phyloP scores from a whole-genome alignment of 2,329 filamentous ascomycete species.

The Monosporascus sp. region DNA sequence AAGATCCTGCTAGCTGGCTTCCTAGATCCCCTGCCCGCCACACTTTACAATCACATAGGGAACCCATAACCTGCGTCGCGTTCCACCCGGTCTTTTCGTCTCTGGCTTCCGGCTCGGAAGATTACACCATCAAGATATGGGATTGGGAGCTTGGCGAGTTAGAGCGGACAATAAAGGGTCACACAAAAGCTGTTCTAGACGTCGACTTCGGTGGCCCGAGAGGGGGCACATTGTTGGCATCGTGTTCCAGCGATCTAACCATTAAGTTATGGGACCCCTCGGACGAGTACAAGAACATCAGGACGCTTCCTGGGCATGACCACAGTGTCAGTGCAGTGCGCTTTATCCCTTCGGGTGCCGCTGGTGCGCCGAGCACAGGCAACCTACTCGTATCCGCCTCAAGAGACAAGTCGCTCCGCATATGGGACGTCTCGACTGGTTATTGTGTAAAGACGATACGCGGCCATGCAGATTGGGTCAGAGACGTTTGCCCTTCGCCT shows the following conservation, averaged over 20 bases:
- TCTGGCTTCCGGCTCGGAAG: constrained; percentile 84
- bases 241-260: constrained; percentile 81
- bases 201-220: constrained; percentile 85
- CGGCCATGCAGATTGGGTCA: constrained; percentile 87
- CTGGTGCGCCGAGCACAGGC: constrained; percentile 70
- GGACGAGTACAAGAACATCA: constrained; percentile 92
- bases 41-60: constrained; percentile 75
- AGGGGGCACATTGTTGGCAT: constrained; percentile 72
- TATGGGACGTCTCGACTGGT: constrained; percentile 92
- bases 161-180: constrained; percentile 84
- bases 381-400: constrained; percentile 84
- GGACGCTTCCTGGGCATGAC: constrained; percentile 85
- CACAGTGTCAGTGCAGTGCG: constrained; percentile 85
- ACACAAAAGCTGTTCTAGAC: constrained; percentile 82
- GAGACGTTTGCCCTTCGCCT: constrained; percentile 74
- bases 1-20: constrained; percentile 82
- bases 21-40: constrained; percentile 78
- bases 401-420: constrained; percentile 74
- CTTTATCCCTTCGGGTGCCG: constrained; percentile 79
- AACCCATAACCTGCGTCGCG: constrained; percentile 78
- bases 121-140: constrained; percentile 94
- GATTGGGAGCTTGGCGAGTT: constrained; percentile 92
- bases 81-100: constrained; percentile 92
- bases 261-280: constrained; percentile 94
- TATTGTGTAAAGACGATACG: constrained; percentile 88